A percentile compares a stretch with the other conserved stretches of the same genome.
Evolutionary conservation across 768 basidiomycete genomes (phyloP).

Genomic region (Tricholoma sp.): DNA sequence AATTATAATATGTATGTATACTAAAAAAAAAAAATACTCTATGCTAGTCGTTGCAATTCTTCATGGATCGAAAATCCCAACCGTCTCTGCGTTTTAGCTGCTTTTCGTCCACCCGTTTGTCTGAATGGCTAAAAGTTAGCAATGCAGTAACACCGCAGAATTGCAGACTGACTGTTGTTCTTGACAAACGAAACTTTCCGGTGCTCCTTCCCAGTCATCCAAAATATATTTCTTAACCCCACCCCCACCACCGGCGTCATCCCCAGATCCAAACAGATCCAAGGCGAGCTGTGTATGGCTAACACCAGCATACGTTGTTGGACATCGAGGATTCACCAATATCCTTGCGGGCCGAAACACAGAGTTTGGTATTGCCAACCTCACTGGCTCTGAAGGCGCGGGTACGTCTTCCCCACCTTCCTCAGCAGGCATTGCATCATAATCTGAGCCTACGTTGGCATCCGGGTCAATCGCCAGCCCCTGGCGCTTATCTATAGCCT

Average conservation of each 20-base stretch:
- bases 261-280: conserved; percentile 86
- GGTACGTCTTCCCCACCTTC: conserved; percentile 43
- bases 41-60: conserved; percentile 39
- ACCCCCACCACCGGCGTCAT: conserved; percentile 40
- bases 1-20: too few relatives aligned
- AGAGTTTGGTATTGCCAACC: conserved; percentile 76
- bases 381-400: conserved; percentile 29
- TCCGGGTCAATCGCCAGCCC: conserved; percentile 50
- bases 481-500: conserved; percentile 20
- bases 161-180: conserved; percentile 65
- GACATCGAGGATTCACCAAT: conserved; percentile 92
- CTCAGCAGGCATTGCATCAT: conserved; percentile 77
- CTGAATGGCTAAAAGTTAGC: conserved; percentile 27
- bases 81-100: conserved; percentile 82
- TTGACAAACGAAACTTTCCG: conserved; percentile 97
- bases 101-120: conserved; percentile 84
- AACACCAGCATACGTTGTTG: conserved; percentile 97
- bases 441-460: conserved; percentile 82
- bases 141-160: conserved; percentile 1
- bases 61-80: conserved; percentile 81
- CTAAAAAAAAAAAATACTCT: too few relatives aligned
- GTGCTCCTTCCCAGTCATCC: conserved; percentile 95
- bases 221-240: conserved; percentile 71
- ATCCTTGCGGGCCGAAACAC: conserved; percentile 87
- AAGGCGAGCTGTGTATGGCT: conserved; percentile 94